Percentiles rank a stretch among this genome's conserved stretches.
Evolutionary conservation across 345 rosid species (phyloP).

Genomic region (Punica granatum): DNA sequence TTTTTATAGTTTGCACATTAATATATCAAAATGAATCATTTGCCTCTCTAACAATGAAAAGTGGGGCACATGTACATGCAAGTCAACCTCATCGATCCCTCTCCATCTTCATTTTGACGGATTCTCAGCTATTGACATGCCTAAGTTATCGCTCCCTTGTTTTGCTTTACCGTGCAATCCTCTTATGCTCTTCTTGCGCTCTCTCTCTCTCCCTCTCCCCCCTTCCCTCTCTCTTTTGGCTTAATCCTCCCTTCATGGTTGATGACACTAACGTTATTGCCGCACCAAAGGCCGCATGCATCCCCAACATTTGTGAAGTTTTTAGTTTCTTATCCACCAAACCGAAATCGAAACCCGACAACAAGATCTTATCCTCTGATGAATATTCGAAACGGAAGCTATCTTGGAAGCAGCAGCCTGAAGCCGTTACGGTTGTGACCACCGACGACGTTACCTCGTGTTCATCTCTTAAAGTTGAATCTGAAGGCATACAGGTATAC

Average conservation of each 20-base stretch:
- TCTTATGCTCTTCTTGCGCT: not conserved
- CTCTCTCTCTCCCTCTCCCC: not conserved
- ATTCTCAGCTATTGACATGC: slow-evolving; percentile 3
- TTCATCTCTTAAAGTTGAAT: not conserved
- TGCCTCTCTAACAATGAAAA: no score
- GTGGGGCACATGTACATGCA: no score
- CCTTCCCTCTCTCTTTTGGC: not conserved
- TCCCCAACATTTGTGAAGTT: slow-evolving; percentile 13
- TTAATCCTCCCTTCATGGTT: slow-evolving; percentile 11
- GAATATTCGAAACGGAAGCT: not conserved
- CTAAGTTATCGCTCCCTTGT: not conserved
- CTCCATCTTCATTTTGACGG: not conserved
- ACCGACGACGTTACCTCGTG: not conserved
- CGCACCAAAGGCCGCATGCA: slow-evolving; percentile 10
- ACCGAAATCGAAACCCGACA: slow-evolving; percentile 11
- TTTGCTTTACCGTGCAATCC: not conserved
- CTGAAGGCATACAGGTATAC: not conserved
- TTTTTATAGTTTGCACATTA: no score
- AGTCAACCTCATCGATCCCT: not conserved
- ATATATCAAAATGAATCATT: no score
- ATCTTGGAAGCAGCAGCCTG: not conserved
- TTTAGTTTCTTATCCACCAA: slow-evolving; percentile 1
- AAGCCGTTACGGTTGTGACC: not conserved
- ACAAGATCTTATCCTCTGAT: not conserved
- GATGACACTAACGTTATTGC: slow-evolving; percentile 14